Base-by-base conservation (phyloP, 2,329 filamentous ascomycete genomes). In the Paecilomyces formosus region DNA sequence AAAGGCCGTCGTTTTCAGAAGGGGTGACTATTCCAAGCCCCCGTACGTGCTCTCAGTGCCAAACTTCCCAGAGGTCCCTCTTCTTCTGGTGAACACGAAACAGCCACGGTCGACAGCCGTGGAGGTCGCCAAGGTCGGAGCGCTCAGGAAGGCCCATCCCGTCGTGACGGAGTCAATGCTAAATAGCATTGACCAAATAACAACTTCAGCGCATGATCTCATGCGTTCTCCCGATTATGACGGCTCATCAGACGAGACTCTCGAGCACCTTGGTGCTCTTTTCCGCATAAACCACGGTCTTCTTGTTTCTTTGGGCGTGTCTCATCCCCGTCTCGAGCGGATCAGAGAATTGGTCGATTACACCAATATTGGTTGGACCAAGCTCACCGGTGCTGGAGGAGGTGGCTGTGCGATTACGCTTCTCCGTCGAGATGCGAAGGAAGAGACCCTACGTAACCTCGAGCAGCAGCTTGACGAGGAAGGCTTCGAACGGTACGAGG, bases 351-450 rank as follows among this genome's bases (percentile, higher is more conserved):
- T 99, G 26, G 88, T 96, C 54, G 93, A 99, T 65, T 86, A 94
- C 66, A 85, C 91, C 58, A 89, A 88, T 49, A 89, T 97, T 58
- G 94, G 94, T 30, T 99, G 92, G 92, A 97, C 94, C 12, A 99
- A 99, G 74, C 82, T 99, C 58, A 99, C 94, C 0, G 94, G 94
- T 33, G 94, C 94, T 1, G 94, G 94, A 22, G 95, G 94, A 12
- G 95, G 94, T 58, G 94, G 94, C 2, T 97, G 95, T 74, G 93
- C 92, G 2, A 97, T 99, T 65, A 95, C 93, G 0, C 79, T 99
- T 3, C 80, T 99, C 54, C 88, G 88, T 63, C 89, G 90, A 0
- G 84, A 84, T 30, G 79, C 83, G 1, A 70, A 83, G 6, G 66
- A 71, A 15, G 78, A 83, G 61, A 83, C 83, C 66, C 75, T 95